Evolutionary conservation across 1,284 basidiomycete genomes (phyloP).

Genomic region (Rugiboletus extremiorientalis): DNA sequence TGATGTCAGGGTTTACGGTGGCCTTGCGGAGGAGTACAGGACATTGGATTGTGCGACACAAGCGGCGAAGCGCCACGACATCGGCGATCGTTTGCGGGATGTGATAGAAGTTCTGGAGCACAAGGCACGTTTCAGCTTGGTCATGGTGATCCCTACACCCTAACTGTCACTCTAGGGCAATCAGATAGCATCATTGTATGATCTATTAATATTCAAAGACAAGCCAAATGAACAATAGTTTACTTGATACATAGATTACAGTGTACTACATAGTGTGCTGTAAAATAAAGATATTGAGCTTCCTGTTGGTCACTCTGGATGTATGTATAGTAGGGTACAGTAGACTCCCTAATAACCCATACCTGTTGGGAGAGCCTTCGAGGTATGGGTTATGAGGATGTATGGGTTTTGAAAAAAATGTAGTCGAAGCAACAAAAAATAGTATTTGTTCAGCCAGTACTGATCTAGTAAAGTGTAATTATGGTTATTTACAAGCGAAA

Average conservation of each 20-base stretch:
- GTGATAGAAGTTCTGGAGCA: conserved; percentile 88
- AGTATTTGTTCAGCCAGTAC: too few relatives aligned
- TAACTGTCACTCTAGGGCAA: conserved; percentile 60
- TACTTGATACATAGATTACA: not conserved
- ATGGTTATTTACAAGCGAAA: too few relatives aligned
- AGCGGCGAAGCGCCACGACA: conserved; percentile 72
- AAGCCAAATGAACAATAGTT: conserved; percentile 39
- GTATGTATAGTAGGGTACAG: too few relatives aligned
- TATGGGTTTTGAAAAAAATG: too few relatives aligned
- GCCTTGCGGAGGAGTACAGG: conserved; percentile 89
- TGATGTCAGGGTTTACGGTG: conserved; percentile 75
- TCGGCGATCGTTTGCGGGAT: conserved; percentile 84
- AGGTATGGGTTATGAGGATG: too few relatives aligned
- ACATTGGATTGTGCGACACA: conserved; percentile 81
- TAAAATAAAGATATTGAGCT: not conserved
- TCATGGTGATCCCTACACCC: not conserved
- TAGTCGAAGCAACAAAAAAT: too few relatives aligned
- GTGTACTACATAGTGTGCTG: not conserved
- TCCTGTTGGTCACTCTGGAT: too few relatives aligned
- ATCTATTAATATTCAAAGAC: conserved; percentile 73
- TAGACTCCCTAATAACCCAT: too few relatives aligned
- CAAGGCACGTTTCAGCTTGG: conserved; percentile 55
- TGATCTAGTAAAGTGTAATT: too few relatives aligned
- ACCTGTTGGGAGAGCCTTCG: too few relatives aligned
- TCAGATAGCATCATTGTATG: conserved; percentile 84